Evolutionary conservation across 2,329 filamentous ascomycete genomes (phyloP).

Genomic region (Fusarium floridanum): DNA sequence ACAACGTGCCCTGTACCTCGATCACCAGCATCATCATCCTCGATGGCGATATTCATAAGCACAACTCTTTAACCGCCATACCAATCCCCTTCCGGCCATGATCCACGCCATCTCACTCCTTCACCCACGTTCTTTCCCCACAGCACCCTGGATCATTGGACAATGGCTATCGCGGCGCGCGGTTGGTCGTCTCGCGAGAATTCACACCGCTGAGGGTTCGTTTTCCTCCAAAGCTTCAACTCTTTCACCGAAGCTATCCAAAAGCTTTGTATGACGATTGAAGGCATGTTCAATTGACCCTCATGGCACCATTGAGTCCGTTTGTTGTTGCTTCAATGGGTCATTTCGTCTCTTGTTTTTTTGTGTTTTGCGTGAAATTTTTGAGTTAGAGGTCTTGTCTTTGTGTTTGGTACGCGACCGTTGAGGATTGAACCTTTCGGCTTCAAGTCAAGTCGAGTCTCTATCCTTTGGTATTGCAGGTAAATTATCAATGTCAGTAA

Average conservation of each 20-base stretch:
- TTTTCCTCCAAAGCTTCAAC: not conserved
- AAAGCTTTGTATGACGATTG: not conserved
- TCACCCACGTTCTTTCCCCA: conserved; percentile 24
- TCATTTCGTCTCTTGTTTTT: not conserved
- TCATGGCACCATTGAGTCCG: not conserved
- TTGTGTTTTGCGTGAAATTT: not conserved
- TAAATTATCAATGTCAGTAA: not conserved
- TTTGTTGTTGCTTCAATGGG: not conserved
- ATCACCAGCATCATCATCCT: not conserved
- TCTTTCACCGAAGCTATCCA: conserved; percentile 5
- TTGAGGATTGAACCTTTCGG: not conserved
- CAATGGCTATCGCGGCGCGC: conserved; percentile 9
- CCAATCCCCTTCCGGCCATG: conserved; percentile 35
- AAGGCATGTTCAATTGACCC: not conserved
- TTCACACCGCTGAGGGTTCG: conserved; percentile 33
- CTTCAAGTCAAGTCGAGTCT: not conserved
- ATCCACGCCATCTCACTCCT: conserved; percentile 29
- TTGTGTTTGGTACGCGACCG: not conserved
- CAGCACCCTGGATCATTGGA: conserved; percentile 31
- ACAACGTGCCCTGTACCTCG: not conserved
- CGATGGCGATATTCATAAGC: not conserved
- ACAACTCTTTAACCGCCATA: conserved; percentile 9
- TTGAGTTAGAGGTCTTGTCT: not conserved
- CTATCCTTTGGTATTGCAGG: not conserved
- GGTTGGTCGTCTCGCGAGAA: conserved; percentile 7